Evolutionary conservation across 176 grass and related monocot genomes (phyloP), one percentile per base, ranked within the genome.

Genomic region (Pontederia crassipes): DNA sequence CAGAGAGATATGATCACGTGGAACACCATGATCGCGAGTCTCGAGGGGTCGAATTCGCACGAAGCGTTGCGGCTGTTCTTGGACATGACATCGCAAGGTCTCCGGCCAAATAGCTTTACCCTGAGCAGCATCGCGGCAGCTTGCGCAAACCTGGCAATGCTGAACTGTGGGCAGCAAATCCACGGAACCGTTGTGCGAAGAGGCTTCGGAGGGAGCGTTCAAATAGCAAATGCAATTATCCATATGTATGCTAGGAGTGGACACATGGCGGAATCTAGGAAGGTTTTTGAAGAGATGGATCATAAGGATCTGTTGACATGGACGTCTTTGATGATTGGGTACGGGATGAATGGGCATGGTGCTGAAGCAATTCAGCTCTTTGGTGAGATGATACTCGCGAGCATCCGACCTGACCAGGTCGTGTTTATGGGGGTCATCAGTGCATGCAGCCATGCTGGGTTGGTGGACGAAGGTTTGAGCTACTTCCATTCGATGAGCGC

Each of bases 161-260:
- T 76, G 18, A 64, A 59, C 74, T 78, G 59, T 15, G 81, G 81
- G 46, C 69, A 69, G 63, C 78, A 85, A 53, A 72, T 85, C 50
- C 86, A 89, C 61, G 78, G 71, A 14, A 50, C 75, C 65, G 20
- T 73, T 20, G 16, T 84, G 65, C 49, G 59, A 63, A 78, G 78
- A 78, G 77, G 66, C 9, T 73, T 76, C 52, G 58, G 8, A 2
- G 46, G 63, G 47, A 79, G 73, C 58, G 59, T 79, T 58, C 76
- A 85, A 48, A 51, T 79, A 58, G 72, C 58, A 28, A 89, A 89
- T 58, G 67, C 78, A 46, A 61, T 89, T 52, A 52, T 81, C 14
- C 67, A 81, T 54, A 89, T 85, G 78, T 89, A 89, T 65, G 66
- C 81, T 16, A 89, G 81, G 55, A 78, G 81, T 70, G 86, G 86